Base-by-base conservation (phyloP, 768 basidiomycete species). In the Heimioporus sp. region DNA sequence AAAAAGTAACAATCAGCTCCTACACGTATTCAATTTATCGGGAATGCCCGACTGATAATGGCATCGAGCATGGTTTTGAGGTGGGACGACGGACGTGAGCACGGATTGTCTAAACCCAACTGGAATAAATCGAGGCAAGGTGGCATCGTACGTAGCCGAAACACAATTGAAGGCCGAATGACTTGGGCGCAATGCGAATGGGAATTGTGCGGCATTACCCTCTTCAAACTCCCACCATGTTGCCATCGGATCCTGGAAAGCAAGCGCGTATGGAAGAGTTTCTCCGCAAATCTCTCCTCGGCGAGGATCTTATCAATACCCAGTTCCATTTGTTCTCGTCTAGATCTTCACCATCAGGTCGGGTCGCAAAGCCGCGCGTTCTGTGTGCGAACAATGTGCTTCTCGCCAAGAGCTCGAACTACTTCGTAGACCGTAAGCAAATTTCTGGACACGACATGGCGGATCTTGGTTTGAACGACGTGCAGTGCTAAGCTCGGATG, bases 261-360 rank as follows among this genome's bases (percentile, higher is more conserved):
- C 54, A 52, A 17, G 59, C 51, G 5, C 53, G 50, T 13, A 51
- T 62, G 7, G 57, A 62, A 39, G 64, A 48, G 8, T 46, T 68
- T 24, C 39, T 68, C 20, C 62, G 56, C 24, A 58, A 54, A 43
- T 66, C 56, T 10, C 56, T 68, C 12, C 56, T 69, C 13, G 66
- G 66, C 11, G 59, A 70, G 15, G 53, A 57, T 10, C 53, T 71
- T 39, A n/a, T 62, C 36, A 61, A 70, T 49, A 67, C 66, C 1
- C 64, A 63, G 39, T 64, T 72, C 40, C 68, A 72, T 39, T 41
- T 65, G 1, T 72, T 58, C 31, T 67, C 66, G 0, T 38, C 61
- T 5, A 52, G 16, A 15, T 52, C 51, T 13, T 13, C 20, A 4
- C 20, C 46, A 10, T 41, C 53, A 2, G 31, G 58, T 10, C 51